Evolutionary conservation across 331 rosid species (phyloP), one percentile per base, ranked within the genome.

Genomic region (Malus hybrid): DNA sequence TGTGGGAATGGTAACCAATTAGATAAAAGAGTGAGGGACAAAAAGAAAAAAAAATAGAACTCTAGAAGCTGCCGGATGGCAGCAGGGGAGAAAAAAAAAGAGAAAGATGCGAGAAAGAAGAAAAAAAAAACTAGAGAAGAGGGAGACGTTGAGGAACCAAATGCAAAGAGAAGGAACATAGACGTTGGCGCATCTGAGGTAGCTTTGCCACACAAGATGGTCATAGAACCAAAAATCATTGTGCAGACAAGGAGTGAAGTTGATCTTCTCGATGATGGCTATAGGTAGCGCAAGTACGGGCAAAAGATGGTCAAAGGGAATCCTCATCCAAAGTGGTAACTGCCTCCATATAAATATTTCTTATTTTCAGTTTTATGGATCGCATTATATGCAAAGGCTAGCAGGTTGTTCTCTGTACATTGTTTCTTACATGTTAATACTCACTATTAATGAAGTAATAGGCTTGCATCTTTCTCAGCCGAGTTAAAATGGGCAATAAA

Each of bases 281-380:
- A 90, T 73, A 88, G 97, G 68, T 95, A 97, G 99, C 88, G 99
- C 75, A 95, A 95, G 85, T 95, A 92, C 66, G 99, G 99, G 42
- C 99, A 95, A 78, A 95, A 95, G 84, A 93, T 95, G 75, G 99
- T 95, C 46, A 95, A 95, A 87, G 99, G 99, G 72, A 95, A 95
- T 78, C 97, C 97, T 83, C 90, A 95, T 80, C 99, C 99, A 34
- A 95, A 97, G 99, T 94, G 81, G 57, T 33, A 15, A 48, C 69
- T 78, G 66, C 48, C 53, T 73, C 33, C 28, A 65, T 28, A 22
- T 6, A 28, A 44, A 12, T 9, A 32, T 71, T 62, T 22, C 15
- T 62, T 60, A 36, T 29, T 52, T 61, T 66, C 22, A 72, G 36
- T 73, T 75, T 76, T 61, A 20, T 39, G 74, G 63, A 22, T 63